Evolutionary conservation across 257 asterid species (phyloP).

Genomic region (Fraxinus americana): DNA sequence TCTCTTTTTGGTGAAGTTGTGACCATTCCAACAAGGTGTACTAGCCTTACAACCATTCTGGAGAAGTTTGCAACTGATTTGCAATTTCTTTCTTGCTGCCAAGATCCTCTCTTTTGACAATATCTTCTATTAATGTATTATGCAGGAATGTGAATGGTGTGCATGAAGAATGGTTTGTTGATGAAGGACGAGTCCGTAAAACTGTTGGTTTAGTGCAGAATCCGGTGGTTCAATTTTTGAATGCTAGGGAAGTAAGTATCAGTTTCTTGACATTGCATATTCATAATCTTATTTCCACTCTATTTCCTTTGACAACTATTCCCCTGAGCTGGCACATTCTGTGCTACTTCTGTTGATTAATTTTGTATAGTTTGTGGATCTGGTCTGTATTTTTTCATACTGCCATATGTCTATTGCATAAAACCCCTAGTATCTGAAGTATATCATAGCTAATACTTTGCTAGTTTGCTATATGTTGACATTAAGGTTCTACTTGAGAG

Average conservation of each 20-base stretch:
- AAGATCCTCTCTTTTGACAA: neutral
- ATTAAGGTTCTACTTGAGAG: neutral
- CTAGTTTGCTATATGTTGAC: neutral
- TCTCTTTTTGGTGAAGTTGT: too few relatives aligned
- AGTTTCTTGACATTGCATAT: slow-evolving; percentile 17
- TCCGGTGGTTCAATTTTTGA: slow-evolving; percentile 41
- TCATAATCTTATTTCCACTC: slow-evolving; percentile 11
- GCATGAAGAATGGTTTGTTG: slow-evolving; percentile 93
- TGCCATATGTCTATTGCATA: neutral
- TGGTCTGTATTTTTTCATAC: neutral
- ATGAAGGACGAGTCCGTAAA: slow-evolving; percentile 77
- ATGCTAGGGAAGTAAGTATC: slow-evolving; percentile 59
- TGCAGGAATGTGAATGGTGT: slow-evolving; percentile 85
- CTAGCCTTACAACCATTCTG: too few relatives aligned
- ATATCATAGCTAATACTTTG: neutral
- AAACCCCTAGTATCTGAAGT: neutral
- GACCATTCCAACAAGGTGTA: too few relatives aligned
- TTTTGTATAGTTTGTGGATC: slow-evolving; percentile 10
- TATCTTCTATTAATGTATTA: slow-evolving; percentile 18
- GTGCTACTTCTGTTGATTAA: slow-evolving; percentile 12
- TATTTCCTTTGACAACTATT: slow-evolving; percentile 49
- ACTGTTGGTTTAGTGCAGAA: slow-evolving; percentile 79
- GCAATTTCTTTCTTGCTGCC: too few relatives aligned
- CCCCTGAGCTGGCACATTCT: slow-evolving; percentile 34
- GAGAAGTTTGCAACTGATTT: too few relatives aligned